Evolutionary conservation across 2,329 filamentous ascomycete genomes (phyloP).

Genomic region (Colletotrichum gloeosporioides): DNA sequence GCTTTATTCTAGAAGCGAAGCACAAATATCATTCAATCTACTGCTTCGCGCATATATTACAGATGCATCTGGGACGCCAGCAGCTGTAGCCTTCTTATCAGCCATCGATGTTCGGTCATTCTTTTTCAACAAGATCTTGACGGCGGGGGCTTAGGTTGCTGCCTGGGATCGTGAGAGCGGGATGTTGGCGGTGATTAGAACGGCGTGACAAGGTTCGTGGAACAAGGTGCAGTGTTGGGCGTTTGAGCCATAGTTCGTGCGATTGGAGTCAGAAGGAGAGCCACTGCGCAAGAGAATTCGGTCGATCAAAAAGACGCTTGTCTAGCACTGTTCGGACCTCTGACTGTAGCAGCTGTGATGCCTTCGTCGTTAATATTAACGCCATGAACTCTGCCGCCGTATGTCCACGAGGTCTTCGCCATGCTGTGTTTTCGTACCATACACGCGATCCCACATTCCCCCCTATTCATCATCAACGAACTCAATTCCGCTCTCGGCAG

Average conservation of each 20-base stretch:
- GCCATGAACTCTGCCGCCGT: not conserved
- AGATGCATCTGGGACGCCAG: not conserved
- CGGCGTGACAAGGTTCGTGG: not conserved
- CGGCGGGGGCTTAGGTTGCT: not conserved
- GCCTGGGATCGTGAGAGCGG: not conserved
- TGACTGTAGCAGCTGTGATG: not conserved
- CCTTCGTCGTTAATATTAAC: not conserved
- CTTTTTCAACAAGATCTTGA: not conserved
- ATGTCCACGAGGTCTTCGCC: not conserved
- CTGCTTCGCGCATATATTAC: not conserved
- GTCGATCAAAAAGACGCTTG: too few relatives aligned
- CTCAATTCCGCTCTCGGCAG: not conserved
- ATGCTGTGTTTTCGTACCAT: not conserved
- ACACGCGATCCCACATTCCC: not conserved
- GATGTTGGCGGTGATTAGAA: not conserved
- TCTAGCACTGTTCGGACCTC: not conserved
- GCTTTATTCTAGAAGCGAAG: too few relatives aligned
- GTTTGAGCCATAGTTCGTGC: too few relatives aligned
- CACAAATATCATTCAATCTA: not conserved
- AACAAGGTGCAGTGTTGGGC: too few relatives aligned
- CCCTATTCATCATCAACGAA: not conserved
- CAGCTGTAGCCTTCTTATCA: not conserved
- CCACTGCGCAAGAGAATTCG: too few relatives aligned
- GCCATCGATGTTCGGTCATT: not conserved
- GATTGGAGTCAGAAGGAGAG: too few relatives aligned